phyloP scores from a whole-genome alignment of 306 rosid species.

The Cyamopsis tetragonoloba region DNA sequence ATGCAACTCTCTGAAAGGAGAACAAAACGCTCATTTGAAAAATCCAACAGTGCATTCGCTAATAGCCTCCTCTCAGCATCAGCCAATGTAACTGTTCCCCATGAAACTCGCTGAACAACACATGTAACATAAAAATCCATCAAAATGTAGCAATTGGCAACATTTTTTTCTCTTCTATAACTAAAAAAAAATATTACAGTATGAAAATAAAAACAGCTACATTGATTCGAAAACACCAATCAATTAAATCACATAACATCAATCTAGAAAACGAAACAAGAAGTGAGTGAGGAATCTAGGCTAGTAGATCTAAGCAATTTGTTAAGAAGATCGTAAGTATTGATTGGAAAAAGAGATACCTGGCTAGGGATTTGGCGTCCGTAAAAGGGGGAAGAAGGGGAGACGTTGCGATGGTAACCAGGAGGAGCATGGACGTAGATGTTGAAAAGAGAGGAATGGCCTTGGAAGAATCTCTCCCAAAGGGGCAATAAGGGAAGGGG shows the following conservation, averaged over 20 bases:
- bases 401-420: constrained; percentile 44
- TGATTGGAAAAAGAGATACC: constrained; percentile 44
- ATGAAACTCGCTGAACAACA: constrained; percentile 58
- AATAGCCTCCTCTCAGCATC: constrained; percentile 96
- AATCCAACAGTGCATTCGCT: constrained; percentile 83
- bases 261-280: neutral
- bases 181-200: no score
- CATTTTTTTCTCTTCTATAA: no score
- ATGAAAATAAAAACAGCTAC: no score
- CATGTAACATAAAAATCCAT: neutral
- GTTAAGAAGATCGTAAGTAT: no score
- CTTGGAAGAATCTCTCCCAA: constrained; percentile 88
- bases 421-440: constrained; percentile 76
- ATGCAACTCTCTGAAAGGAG: constrained; percentile 96
- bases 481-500: constrained; percentile 79
- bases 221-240: no score
- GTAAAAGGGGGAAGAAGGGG: constrained; percentile 56
- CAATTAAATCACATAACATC: no score
- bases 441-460: constrained; percentile 52
- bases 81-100: constrained; percentile 73
- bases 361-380: constrained; percentile 73
- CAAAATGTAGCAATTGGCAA: no score
- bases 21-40: constrained; percentile 84
- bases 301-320: no score
- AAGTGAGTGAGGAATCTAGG: neutral